A percentile compares a stretch with the other conserved stretches of the same genome.
These are phyloP conservation scores for Aureobasidium sp. DNA, from an alignment of 2,329 filamentous ascomycete species.

Conservation along the genomic window DNA sequence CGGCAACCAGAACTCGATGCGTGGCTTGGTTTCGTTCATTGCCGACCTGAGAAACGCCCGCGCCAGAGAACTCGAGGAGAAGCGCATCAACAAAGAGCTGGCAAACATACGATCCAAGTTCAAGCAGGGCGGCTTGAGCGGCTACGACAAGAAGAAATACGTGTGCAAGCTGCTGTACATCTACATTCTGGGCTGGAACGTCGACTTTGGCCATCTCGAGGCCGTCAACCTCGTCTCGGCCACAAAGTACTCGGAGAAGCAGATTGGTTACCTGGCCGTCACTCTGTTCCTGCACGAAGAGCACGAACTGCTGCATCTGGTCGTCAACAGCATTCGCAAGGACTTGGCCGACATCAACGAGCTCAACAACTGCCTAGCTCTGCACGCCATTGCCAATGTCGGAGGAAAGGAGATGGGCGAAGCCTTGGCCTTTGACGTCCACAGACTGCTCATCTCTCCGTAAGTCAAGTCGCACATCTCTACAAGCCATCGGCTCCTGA, in stretches of 20 bases:
- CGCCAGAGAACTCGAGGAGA: conserved; percentile 93
- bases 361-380: conserved; percentile 89
- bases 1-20: conserved; percentile 32
- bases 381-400: conserved; percentile 97
- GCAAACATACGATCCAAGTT: conserved; percentile 99
- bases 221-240: conserved; percentile 96
- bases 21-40: conserved; percentile 92
- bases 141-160: conserved; percentile 99
- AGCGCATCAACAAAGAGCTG: conserved; percentile 98
- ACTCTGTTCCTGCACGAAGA: conserved; percentile 95
- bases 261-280: conserved; percentile 96
- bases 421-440: conserved; percentile 83
- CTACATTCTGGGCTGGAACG: conserved; percentile 97
- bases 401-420: conserved; percentile 96
- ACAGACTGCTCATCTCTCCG: conserved; percentile 90
- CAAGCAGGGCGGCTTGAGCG: conserved; percentile 76
- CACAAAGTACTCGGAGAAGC: conserved; percentile 96
- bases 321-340: conserved; percentile 97
- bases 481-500: conserved; percentile 1
- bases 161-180: conserved; percentile 99
- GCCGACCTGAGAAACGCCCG: conserved; percentile 91
- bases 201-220: conserved; percentile 97
- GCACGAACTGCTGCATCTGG: conserved; percentile 89
- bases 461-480: conserved; percentile 42
- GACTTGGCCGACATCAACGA: conserved; percentile 93